These are phyloP conservation scores for Trametes meyenii DNA, from an alignment of 768 basidiomycete species.

Conservation along the genomic window DNA sequence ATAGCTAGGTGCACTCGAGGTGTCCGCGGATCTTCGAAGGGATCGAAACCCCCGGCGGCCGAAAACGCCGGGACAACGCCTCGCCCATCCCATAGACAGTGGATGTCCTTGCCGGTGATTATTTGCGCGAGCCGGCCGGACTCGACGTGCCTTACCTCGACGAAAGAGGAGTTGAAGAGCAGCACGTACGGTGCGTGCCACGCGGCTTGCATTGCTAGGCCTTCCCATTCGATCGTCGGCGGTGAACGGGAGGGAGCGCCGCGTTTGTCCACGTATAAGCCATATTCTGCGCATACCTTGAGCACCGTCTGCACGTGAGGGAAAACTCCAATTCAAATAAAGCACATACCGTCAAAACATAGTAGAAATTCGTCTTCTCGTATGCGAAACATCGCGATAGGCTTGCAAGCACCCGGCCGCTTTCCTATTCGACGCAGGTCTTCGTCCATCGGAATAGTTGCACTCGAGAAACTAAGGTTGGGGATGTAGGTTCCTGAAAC, in stretches of 20 bases:
- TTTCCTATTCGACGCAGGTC: conserved; percentile 41
- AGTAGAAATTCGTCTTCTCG: conserved; percentile 54
- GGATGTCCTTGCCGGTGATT: conserved; percentile 41
- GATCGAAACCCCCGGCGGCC: background rate
- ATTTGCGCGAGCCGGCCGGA: conserved; percentile 42
- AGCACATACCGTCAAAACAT: conserved; percentile 46
- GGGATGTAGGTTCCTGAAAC: conserved; percentile 28
- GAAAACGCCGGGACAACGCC: conserved; percentile 10
- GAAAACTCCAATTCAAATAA: background rate
- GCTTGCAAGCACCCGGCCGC: conserved; percentile 42
- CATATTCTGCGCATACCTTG: conserved; percentile 40
- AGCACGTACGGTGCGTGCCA: conserved; percentile 52
- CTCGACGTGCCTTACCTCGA: conserved; percentile 48
- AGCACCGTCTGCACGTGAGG: background rate
- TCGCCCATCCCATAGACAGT: conserved; percentile 51
- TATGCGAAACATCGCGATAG: conserved; percentile 53
- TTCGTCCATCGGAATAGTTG: conserved; percentile 46
- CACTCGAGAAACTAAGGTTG: conserved; percentile 40
- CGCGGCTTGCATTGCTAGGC: conserved; percentile 46
- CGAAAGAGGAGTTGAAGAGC: conserved; percentile 46
- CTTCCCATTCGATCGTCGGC: conserved; percentile 53
- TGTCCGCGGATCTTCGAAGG: conserved; percentile 18
- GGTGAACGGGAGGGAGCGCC: conserved; percentile 45
- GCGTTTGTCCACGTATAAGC: conserved; percentile 51
- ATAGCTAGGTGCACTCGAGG: conserved; percentile 14